Evolutionary conservation across 2,329 filamentous ascomycete genomes (phyloP), one percentile per base, ranked within the genome.

Genomic region (Pseudogymnoascus sp.): DNA sequence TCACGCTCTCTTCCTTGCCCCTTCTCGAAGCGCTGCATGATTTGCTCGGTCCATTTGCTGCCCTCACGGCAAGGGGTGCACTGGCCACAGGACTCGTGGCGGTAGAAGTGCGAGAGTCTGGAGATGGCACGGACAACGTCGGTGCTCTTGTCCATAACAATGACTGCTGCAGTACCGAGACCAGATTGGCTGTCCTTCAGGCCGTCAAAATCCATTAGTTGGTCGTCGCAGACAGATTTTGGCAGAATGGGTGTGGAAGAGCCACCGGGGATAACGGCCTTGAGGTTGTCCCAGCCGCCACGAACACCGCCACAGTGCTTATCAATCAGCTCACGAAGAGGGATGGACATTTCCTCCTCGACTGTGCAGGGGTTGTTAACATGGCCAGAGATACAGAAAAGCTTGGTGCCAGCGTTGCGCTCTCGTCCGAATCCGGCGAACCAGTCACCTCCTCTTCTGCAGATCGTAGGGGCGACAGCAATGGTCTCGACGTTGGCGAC

Each of bases 31-130:
- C 94, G 88, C 76, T 89, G 81, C 94, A 99, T 97, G 76, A 99
- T 97, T 81, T 99, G 92, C 77, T 96, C 89, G 9, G 93, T 97
- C 94, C 94, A 99, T 80, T 96, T 97, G 81, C 89, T 95, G 67
- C 94, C 94, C 79, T 99, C 94, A 74, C 94, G 89, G 83, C 94
- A 99, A n/a, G 94, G 94, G 62, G 94, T 99, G 81, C 94, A 99
- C 79, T 99, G 94, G 63, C 94, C 94, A 76, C 94, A 99, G 67
- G 87, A 92, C 81, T 99, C 94, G 80, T 99, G 94, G 77, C 92
- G 89, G 82, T 99, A 99, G 81, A 99, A 99, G 75, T 93, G 90
- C 70, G 89, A 90, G 69, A 99, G 85, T 69, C 94, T 88, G 66
- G 90, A 87, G 73, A 99, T 97, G 72, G 91, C 90, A 66, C 93